Base-by-base conservation (phyloP, 2,329 filamentous ascomycete species). In the Parastagonospora avenae region DNA sequence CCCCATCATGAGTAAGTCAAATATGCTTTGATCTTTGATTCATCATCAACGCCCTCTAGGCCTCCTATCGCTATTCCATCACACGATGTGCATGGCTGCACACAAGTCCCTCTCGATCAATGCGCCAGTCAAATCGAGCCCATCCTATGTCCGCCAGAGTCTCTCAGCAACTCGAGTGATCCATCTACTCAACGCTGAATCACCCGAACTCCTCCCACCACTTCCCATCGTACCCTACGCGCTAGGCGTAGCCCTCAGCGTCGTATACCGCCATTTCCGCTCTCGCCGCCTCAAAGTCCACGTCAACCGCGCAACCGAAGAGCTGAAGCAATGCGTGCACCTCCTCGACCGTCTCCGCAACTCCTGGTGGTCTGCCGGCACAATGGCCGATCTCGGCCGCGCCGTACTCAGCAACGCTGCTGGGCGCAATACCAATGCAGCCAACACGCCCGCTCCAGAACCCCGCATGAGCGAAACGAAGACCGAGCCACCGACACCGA, bases 201-300 rank as follows among this genome's bases (percentile, higher is more conserved):
- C 76, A 14, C 72, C 76, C 5, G 68, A 76, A 29, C 62, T 74
- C 10, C 70, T 85, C 1, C 76, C 81, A 19, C 80, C 81, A 1
- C 67, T 84, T 4, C 82, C 82, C 1, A 74, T 84, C 4, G 74
- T 84, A 11, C 81, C 82, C 2, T 85, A 84, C 56, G 79, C 81
- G 4, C 74, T 84, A 14, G 78, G 80, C 1, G 72, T 85, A 5
- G 80, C 81, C 2, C 75, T 84, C 52, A 80, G 80, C 2, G 81
- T 84, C 1, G 79, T 81, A 2, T 85, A 85, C 59, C 79, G 82
- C 12, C 79, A 83, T 48, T 77, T 83, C 38, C 80, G 82, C 19
- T 78, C 79, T 42, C 79, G 79, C 49, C 79, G 76, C 43, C 68
- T 82, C 8, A 77, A 73, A 28, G 75, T 77, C 19, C 76, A 79